Conservation (phyloP, 2,329 filamentous ascomycete species). For the Pseudogymnoascus sp. region DNA sequence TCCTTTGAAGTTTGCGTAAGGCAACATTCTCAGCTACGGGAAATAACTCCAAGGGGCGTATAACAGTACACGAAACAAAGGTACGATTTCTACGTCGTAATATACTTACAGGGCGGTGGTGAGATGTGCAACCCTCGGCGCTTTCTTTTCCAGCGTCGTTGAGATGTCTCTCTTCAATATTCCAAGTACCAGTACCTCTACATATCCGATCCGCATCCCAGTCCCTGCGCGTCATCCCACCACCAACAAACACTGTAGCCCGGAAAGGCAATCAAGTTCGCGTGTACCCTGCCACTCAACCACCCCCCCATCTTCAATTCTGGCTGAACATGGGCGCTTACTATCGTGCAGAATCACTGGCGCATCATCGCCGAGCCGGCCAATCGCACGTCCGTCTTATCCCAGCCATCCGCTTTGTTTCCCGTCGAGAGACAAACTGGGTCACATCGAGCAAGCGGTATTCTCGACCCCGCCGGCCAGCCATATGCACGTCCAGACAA, state of each 20-base stretch:
- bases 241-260: not conserved
- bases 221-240: slow-evolving; percentile 4
- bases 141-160: not conserved
- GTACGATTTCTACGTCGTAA: not conserved
- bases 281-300: slow-evolving; percentile 4
- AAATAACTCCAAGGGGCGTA: not conserved
- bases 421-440: not conserved
- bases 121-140: not conserved
- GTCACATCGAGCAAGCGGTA: not conserved
- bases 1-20: not conserved
- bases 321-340: slow-evolving; percentile 5
- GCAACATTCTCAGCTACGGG: not conserved
- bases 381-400: not conserved
- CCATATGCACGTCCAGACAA: not conserved
- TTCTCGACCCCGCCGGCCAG: not conserved
- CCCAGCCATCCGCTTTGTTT: slow-evolving; percentile 6
- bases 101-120: not conserved
- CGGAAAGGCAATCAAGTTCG: not conserved
- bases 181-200: not conserved
- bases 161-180: not conserved
- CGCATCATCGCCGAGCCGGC: not conserved
- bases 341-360: not conserved
- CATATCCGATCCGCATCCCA: not conserved
- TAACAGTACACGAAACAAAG: not conserved
- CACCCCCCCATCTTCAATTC: not conserved